Conservation (phyloP, 2,329 filamentous ascomycete genomes). For the Pseudopyrenochaeta lycopersici region DNA sequence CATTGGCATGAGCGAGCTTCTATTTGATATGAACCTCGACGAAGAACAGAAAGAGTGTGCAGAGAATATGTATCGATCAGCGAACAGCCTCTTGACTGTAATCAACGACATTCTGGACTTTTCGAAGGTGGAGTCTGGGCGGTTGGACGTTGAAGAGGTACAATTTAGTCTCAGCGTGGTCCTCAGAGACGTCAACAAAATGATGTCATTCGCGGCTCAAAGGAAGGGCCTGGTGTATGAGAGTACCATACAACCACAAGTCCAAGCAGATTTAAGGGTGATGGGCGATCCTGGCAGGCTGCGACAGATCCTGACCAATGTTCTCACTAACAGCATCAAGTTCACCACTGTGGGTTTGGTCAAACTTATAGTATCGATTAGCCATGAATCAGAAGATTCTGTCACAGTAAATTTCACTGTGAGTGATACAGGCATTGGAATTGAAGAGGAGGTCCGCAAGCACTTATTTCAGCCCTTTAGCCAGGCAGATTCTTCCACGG, state of each 20-base stretch:
- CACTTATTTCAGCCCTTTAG: constrained; percentile 82
- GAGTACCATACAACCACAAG: constrained; percentile 69
- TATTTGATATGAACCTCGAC: constrained; percentile 72
- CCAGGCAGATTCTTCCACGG: constrained; percentile 82
- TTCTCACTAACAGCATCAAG: constrained; percentile 67
- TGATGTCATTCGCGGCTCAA: constrained; percentile 85
- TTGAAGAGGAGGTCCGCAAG: constrained; percentile 78
- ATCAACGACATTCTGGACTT: constrained; percentile 94
- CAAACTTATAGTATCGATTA: constrained; percentile 70
- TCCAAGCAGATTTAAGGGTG: constrained; percentile 76
- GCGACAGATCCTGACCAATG: constrained; percentile 82
- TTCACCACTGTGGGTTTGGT: constrained; percentile 51
- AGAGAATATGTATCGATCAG: constrained; percentile 80
- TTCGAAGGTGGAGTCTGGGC: constrained; percentile 83
- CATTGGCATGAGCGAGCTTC: constrained; percentile 79
- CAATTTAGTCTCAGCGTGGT: constrained; percentile 79
- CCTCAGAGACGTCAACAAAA: constrained; percentile 82
- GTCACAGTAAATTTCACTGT: constrained; percentile 76
- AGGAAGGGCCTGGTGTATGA: constrained; percentile 79
- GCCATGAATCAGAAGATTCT: constrained; percentile 69
- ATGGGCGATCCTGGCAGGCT: constrained; percentile 86
- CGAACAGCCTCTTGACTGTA: constrained; percentile 82
- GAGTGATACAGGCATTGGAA: constrained; percentile 82
- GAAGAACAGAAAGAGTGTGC: constrained; percentile 78
- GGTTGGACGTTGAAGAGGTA: constrained; percentile 80